Base-by-base conservation (phyloP, 2,329 filamentous ascomycete genomes). In the Hymenotorrendiella dingleyae region DNA sequence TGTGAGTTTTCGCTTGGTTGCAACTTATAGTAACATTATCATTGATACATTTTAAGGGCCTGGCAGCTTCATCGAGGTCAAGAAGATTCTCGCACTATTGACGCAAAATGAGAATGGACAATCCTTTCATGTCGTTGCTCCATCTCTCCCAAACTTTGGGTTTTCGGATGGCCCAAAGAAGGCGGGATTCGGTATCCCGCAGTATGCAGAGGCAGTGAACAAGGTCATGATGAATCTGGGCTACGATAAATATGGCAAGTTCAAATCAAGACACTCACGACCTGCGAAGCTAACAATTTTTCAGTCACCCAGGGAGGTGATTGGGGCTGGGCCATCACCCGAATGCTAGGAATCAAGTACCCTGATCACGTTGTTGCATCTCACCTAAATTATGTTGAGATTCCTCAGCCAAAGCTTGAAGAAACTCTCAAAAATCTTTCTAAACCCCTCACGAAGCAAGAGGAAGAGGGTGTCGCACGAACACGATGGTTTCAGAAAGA, bases 241-340 rank as follows among this genome's bases (percentile, higher is more conserved):
- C 0, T 87, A 84, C 55, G 53, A 69, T 3, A 65, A 77, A 63
- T 85, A 82, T 47, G 49, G 54, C 50, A 36, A 35, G 43, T 79
- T 27, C 1, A 1, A 23, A 21, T 16, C 20, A n/a, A n/a, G n/a
- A n/a, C n/a, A n/a, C n/a, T n/a, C n/a, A n/a, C n/a, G n/a, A n/a
- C n/a, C n/a, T n/a, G n/a, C 27, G 21, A 24, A 43, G 12, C 28
- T 5, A 4, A 7, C 9, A 30, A 22, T 23, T 21, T 21, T n/a
- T 37, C 11, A 41, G 55, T 68, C 8, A 73, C 70, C 0, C 76
- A 85, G 62, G 81, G 80, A 48, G 83, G 84, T 19, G 82, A 87
- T 56, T 86, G 81, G 82, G 84, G 83, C n/a, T 77, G 70, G 57
- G 69, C 72, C 52, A 74, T 88, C 50, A 81, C 79, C 11, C 73